Percentiles rank a stretch among this genome's conserved stretches.
Conservation (phyloP, 73 alveolate species). For the Durusdinium trenchii region DNA sequence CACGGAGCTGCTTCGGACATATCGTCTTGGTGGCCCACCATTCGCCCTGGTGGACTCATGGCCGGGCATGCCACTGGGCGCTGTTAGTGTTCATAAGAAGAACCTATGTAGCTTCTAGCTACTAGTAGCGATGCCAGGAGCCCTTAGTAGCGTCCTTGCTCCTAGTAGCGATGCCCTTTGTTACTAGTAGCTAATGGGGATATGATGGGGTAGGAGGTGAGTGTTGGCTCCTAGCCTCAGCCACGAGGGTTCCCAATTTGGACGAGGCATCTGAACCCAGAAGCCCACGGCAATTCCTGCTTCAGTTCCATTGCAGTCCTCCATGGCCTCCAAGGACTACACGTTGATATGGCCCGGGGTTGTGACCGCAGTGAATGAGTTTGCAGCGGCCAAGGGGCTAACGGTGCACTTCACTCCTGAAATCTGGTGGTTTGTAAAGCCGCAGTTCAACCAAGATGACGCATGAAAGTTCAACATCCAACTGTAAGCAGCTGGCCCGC, state of each 20-base stretch:
- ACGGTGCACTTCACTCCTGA: slow-evolving; percentile 47
- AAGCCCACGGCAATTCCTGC: too few species aligned
- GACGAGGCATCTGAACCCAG: too few species aligned
- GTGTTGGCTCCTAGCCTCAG: not conserved
- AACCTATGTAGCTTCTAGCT: too few species aligned
- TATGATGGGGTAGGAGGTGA: not conserved
- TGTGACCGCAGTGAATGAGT: slow-evolving; percentile 46
- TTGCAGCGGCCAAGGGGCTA: slow-evolving; percentile 16
- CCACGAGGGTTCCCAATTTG: too few species aligned
- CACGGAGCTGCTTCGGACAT: slow-evolving; percentile 54
- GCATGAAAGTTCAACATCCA: not conserved
- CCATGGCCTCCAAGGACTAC: slow-evolving; percentile 19
- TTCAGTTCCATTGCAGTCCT: not conserved
- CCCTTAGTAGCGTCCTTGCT: too few species aligned
- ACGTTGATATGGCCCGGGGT: slow-evolving; percentile 86
- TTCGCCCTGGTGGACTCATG: slow-evolving; percentile 30
- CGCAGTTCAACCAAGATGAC: not conserved
- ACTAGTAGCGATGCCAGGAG: too few species aligned
- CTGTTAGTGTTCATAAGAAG: too few species aligned
- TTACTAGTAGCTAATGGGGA: too few species aligned
- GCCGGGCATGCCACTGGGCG: slow-evolving; percentile 52
- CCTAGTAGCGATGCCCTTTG: too few species aligned
- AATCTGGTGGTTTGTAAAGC: slow-evolving; percentile 60
- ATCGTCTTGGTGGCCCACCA: slow-evolving; percentile 56
- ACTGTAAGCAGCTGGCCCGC: not conserved